Conservation (phyloP, 768 basidiomycete genomes). For the Rhizopogon salebrosus region DNA sequence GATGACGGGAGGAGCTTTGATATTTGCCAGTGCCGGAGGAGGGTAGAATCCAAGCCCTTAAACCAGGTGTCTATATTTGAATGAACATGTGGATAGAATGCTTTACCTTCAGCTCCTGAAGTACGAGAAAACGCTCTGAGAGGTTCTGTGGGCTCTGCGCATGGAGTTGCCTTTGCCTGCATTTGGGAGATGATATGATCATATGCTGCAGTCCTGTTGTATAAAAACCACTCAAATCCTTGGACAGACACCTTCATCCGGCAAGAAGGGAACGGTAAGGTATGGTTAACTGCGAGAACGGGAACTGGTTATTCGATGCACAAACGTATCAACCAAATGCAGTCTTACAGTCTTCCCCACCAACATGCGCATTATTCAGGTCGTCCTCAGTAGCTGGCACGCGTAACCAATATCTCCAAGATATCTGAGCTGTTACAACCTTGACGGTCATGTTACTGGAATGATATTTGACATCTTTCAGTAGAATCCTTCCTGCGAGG, state of each 20-base stretch:
- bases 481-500: conserved; percentile 78
- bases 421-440: conserved; percentile 77
- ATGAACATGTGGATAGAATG: neutral
- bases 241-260: conserved; percentile 77
- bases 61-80: neutral
- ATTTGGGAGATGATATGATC: conserved; percentile 82
- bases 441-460: conserved; percentile 89
- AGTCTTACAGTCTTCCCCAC: conserved; percentile 50
- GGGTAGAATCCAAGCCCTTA: conserved; percentile 14
- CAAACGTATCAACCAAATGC: conserved; percentile 1
- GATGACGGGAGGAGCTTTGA: conserved; percentile 29
- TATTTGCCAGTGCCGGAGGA: conserved; percentile 19
- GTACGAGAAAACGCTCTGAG: conserved; percentile 35
- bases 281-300: conserved; percentile 28
- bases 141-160: conserved; percentile 23
- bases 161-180: conserved; percentile 30
- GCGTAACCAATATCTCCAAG: conserved; percentile 94
- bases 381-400: conserved; percentile 73
- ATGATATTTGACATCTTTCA: conserved; percentile 86
- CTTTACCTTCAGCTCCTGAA: conserved; percentile 35
- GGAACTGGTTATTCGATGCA: neutral
- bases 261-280: conserved; percentile 49
- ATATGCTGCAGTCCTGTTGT: conserved; percentile 85
- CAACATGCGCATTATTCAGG: conserved; percentile 39
- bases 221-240: conserved; percentile 91